phyloP scores from a whole-genome alignment of 371 early-diverging fungal genomes.

The Mucor circinelloides region DNA sequence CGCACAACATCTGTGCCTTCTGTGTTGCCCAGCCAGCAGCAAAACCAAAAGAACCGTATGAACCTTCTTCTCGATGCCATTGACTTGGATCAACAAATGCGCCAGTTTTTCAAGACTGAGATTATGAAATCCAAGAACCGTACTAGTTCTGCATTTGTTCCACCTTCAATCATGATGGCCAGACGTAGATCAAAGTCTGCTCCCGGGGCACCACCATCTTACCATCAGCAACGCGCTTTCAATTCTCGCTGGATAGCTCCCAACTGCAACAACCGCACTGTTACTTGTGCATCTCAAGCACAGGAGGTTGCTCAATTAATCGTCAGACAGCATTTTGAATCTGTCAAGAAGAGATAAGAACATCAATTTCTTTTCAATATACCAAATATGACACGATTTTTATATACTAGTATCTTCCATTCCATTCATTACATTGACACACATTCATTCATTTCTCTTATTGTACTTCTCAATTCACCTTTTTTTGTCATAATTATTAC shows the following conservation, averaged over 20 bases:
- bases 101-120: conserved; percentile 37
- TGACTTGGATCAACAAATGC: conserved; percentile 52
- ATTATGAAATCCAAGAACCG: conserved; percentile 34
- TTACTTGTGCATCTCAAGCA: conserved; percentile 21
- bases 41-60: conserved; percentile 28
- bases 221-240: conserved; percentile 27
- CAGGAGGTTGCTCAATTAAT: conserved; percentile 28
- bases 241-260: conserved; percentile 20
- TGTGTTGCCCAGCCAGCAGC: conserved; percentile 35
- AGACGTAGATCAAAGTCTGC: conserved; percentile 47
- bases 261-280: conserved; percentile 6
- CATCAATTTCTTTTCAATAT: not conserved
- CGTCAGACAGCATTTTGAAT: conserved; percentile 30
- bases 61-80: conserved; percentile 47
- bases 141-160: conserved; percentile 3
- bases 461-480: not conserved
- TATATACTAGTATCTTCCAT: not conserved
- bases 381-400: not conserved
- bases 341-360: conserved; percentile 27
- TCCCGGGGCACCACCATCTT: conserved; percentile 42
- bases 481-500: conserved; percentile 1
- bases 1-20: conserved; percentile 44
- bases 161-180: conserved; percentile 15
- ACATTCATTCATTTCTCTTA: conserved; percentile 2
- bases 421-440: conserved; percentile 8